Percentiles rank a stretch among this genome's conserved stretches.
Conservation (phyloP, 305 asterid species). For the Salvia sclarea region DNA sequence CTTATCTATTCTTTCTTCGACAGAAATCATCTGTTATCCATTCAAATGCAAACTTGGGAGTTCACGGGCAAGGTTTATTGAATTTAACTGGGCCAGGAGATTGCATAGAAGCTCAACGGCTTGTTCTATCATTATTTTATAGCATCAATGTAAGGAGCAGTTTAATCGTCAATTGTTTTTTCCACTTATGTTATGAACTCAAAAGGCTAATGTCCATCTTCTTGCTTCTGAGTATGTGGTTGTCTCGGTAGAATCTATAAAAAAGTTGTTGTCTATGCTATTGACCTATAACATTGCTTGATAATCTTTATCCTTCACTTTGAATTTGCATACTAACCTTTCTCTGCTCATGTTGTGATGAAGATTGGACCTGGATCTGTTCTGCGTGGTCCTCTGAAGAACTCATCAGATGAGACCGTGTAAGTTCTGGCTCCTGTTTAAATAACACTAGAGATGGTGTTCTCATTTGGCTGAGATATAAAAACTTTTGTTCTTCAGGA, state of each 20-base stretch:
- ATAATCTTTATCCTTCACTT: not conserved
- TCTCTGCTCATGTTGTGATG: conserved; percentile 35
- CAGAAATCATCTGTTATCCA: conserved; percentile 93
- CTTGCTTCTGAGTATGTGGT: conserved; percentile 8
- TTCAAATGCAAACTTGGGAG: conserved; percentile 95
- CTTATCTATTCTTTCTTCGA: conserved; percentile 25
- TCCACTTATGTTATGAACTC: conserved; percentile 8
- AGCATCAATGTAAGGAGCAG: conserved; percentile 75
- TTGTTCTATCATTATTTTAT: conserved; percentile 89
- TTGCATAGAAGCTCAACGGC: conserved; percentile 90
- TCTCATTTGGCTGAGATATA: conserved; percentile 25
- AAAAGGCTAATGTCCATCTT: conserved; percentile 4
- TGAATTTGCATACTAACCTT: conserved; percentile 6
- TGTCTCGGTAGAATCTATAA: not conserved
- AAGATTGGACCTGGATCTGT: conserved; percentile 96
- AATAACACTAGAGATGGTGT: conserved; percentile 6
- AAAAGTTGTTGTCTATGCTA: conserved; percentile 5
- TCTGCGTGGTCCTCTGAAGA: conserved; percentile 88
- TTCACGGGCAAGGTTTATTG: conserved; percentile 93
- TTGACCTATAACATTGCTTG: not conserved
- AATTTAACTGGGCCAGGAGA: conserved; percentile 98
- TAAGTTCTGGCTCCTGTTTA: conserved; percentile 51
- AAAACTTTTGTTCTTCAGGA: conserved; percentile 50
- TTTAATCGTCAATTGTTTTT: not conserved
- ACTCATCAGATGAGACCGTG: conserved; percentile 75